Evolutionary conservation across 345 rosid genomes (phyloP), one percentile per base, ranked within the genome.

Genomic region (Gossypium thurberi): DNA sequence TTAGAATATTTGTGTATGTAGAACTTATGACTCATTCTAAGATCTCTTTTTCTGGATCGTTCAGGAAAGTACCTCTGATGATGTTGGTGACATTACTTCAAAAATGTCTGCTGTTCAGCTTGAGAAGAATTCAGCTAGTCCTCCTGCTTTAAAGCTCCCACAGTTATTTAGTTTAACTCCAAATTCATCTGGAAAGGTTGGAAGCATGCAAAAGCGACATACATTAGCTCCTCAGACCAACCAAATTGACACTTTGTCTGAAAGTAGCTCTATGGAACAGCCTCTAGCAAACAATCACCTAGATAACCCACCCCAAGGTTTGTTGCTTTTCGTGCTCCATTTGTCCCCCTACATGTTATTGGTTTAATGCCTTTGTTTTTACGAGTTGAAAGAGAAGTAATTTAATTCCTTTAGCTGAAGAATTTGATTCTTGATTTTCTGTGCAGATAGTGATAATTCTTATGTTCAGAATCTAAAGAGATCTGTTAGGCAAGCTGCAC

Each of bases 401-500:
- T 65, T 76, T 40, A 58, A 56, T 37, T 43, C 59, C 72, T 71
- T 80, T 50, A 68, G 60, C 25, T 44, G 26, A 50, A 69, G 65
- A 73, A 68, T 23, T 58, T 73, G 77, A 73, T 60, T 60, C 62
- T 65, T 14, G 9, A n/a, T 42, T 56, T 62, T 33, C 14, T 69
- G 23, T 88, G 85, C 90, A 95, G 99, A 88, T 78, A 72, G 83
- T 51, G 91, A 85, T 74, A 76, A 74, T 72, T 85, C 82, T 71
- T 91, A 82, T 82, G 82, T 89, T 71, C 91, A 87, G 78, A 87
- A 85, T 83, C 83, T 95, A 75, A 95, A 87, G 88, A 90, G 90
- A 78, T 91, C 99, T 73, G 99, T 95, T 15, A 80, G 99, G 75
- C 96, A 91, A 87, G 93, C 94, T 46, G 99, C 99, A 44, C 53